Base-by-base conservation (phyloP, 1,284 basidiomycete genomes). In the Sporisorium exsertum region DNA sequence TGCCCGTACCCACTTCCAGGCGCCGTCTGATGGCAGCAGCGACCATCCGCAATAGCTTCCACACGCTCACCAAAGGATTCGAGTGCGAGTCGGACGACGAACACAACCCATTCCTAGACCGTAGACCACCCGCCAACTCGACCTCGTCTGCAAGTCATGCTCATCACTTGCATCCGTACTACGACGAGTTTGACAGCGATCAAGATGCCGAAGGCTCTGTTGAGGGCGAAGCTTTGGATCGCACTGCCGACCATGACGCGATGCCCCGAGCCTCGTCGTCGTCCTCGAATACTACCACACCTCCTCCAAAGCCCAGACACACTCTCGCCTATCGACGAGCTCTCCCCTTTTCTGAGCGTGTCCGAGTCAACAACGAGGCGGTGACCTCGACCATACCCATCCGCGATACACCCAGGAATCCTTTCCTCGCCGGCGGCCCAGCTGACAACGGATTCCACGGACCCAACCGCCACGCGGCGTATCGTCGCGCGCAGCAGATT, bases 351-450 rank as follows among this genome's bases (percentile, higher is more conserved):
- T 69, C 65, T 0, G 60, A 60, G 12, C 58, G 46, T 26, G 58
- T 69, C 20, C 35, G 43, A n/a, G 72, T 75, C 8, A 50, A 58
- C n/a, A 75, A 66, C 45, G 52, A 64, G 51, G 42, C 58, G 8
- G 45, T 70, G 22, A 47, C 58, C 2, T 26, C 55, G 26, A 37
- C 43, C 18, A 24, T 56, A 18, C 73, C 73, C 24, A 78, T 83
- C 49, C 73, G 79, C 20, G 81, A 83, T 52, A 75, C 81, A 15
- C 77, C 77, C 26, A 73, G 75, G 72, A 83, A 83, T 40, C 81
- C 81, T 1, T 83, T 83, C 58, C 59, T 83, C n/a, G 78, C 78
- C 29, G 81, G 81, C n/a, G 81, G 81, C 12, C 81, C 81, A 0
- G 81, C 81, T 5, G 81, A 83, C 50, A 58, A 74, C 9, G 81